phyloP scores from a whole-genome alignment of 2,329 filamentous ascomycete genomes.

The Aspergillus costaricaensis region DNA sequence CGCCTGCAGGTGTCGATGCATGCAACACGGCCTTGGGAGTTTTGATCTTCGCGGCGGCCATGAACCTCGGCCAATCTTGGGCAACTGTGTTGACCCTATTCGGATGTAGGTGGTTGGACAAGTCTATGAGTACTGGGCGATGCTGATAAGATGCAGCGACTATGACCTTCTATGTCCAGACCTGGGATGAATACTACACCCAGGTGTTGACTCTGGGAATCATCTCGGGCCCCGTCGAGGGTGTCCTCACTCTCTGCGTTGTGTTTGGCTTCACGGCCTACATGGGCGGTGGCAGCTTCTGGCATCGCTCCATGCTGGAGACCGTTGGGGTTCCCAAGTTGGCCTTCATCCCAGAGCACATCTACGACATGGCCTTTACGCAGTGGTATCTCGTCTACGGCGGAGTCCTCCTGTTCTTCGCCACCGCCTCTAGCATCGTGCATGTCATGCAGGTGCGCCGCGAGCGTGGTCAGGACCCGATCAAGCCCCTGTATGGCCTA shows the following conservation, averaged over 20 bases:
- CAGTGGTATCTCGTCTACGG: slow-evolving; percentile 94
- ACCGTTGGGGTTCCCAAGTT: slow-evolving; percentile 68
- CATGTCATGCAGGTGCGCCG: slow-evolving; percentile 84
- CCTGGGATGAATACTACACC: slow-evolving; percentile 99
- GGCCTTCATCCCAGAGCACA: slow-evolving; percentile 63
- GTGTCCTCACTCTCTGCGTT: slow-evolving; percentile 77
- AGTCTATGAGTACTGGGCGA: neutral
- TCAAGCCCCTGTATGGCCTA: slow-evolving; percentile 71
- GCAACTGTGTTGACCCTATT: slow-evolving; percentile 81
- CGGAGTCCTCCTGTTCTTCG: slow-evolving; percentile 75
- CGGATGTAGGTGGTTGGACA: slow-evolving; percentile 61
- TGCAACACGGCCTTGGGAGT: slow-evolving; percentile 94
- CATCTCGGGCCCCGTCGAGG: slow-evolving; percentile 92
- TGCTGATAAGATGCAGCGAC: slow-evolving; percentile 56
- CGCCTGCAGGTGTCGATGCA: slow-evolving; percentile 71
- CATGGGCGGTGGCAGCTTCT: slow-evolving; percentile 87
- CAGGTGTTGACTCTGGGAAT: slow-evolving; percentile 91
- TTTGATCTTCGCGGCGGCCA: slow-evolving; percentile 84
- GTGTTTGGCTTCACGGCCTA: slow-evolving; percentile 83
- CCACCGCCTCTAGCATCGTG: slow-evolving; percentile 70
- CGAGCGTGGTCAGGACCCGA: slow-evolving; percentile 69
- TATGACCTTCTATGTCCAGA: slow-evolving; percentile 97
- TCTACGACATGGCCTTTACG: slow-evolving; percentile 83
- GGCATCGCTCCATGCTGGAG: slow-evolving; percentile 78
- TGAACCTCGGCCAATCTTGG: slow-evolving; percentile 94